Evolutionary conservation across 163 green algal species (phyloP).

Genomic region (Botryococcus braunii): DNA sequence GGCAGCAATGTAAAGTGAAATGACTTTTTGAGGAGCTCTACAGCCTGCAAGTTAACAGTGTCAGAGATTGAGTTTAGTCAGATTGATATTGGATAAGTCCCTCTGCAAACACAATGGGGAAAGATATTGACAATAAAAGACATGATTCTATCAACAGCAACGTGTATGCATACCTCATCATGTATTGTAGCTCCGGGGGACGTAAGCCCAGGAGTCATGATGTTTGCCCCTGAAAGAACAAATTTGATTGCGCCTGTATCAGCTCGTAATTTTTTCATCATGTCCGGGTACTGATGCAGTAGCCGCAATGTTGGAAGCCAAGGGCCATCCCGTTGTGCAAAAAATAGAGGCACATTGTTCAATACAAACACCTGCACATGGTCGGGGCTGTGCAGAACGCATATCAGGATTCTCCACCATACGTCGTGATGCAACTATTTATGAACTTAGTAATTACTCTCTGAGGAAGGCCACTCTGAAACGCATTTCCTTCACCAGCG

Average conservation of each 20-base stretch:
- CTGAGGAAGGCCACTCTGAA: not conserved
- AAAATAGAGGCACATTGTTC: slow-evolving; percentile 83
- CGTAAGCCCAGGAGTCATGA: slow-evolving; percentile 98
- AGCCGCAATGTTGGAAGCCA: slow-evolving; percentile 92
- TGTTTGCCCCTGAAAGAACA: slow-evolving; percentile 94
- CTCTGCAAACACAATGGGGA: not conserved
- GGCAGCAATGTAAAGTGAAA: no score
- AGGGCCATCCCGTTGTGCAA: slow-evolving; percentile 78
- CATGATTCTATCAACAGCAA: no score
- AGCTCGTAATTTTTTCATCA: slow-evolving; percentile 59
- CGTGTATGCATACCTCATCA: slow-evolving; percentile 56
- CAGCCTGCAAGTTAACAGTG: not conserved
- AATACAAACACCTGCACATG: slow-evolving; percentile 83
- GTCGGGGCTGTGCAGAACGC: slow-evolving; percentile 15
- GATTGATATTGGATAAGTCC: no score
- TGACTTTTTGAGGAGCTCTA: no score
- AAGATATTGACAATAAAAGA: not conserved
- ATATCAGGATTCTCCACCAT: not conserved
- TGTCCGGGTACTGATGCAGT: slow-evolving; percentile 78
- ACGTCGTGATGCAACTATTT: not conserved
- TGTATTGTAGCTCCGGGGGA: slow-evolving; percentile 86
- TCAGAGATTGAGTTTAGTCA: no score
- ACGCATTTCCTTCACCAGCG: not conserved
- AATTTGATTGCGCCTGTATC: slow-evolving; percentile 97
- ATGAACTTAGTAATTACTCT: not conserved